Evolutionary conservation across 441 rosid genomes (phyloP).

Genomic region (Erysimum cheiri): DNA sequence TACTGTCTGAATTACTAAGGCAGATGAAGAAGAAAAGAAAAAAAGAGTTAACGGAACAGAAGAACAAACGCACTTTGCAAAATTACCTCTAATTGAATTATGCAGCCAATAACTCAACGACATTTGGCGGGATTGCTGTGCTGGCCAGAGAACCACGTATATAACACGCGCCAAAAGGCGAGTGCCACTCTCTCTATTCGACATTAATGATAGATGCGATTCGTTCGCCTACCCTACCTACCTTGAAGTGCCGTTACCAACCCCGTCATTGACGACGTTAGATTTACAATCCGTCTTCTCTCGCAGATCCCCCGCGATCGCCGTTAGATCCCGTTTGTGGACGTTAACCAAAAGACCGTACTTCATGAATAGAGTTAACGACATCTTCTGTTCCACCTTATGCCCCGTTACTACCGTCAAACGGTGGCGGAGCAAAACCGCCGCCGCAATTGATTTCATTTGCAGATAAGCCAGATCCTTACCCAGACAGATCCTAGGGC

Average conservation of each 20-base stretch:
- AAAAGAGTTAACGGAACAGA: not conserved
- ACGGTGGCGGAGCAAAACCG: conserved; percentile 75
- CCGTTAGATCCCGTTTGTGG: conserved; percentile 63
- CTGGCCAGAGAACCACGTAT: conserved; percentile 27
- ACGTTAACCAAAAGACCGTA: conserved; percentile 77
- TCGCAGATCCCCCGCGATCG: conserved; percentile 45
- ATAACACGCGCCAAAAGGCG: conserved; percentile 28
- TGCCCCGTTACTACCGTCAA: conserved; percentile 72
- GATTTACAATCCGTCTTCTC: conserved; percentile 37
- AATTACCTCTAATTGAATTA: conserved; percentile 40
- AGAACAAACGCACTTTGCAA: conserved; percentile 38
- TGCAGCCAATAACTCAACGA: conserved; percentile 30
- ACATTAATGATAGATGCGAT: conserved; percentile 36
- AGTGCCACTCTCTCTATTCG: conserved; percentile 26
- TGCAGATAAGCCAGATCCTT: conserved; percentile 88
- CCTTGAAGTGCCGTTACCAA: conserved; percentile 39
- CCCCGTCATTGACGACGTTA: conserved; percentile 47
- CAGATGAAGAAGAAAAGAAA: not conserved
- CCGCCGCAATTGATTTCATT: conserved; percentile 92
- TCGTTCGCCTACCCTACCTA: conserved; percentile 36
- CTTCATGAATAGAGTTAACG: conserved; percentile 90
- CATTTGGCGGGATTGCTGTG: conserved; percentile 3
- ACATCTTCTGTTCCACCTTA: conserved; percentile 95
- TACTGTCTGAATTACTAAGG: conserved; percentile 22
- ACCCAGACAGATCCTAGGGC: conserved; percentile 88